Conservation (phyloP, 352 stramenopile species). For the Albugo candida region DNA sequence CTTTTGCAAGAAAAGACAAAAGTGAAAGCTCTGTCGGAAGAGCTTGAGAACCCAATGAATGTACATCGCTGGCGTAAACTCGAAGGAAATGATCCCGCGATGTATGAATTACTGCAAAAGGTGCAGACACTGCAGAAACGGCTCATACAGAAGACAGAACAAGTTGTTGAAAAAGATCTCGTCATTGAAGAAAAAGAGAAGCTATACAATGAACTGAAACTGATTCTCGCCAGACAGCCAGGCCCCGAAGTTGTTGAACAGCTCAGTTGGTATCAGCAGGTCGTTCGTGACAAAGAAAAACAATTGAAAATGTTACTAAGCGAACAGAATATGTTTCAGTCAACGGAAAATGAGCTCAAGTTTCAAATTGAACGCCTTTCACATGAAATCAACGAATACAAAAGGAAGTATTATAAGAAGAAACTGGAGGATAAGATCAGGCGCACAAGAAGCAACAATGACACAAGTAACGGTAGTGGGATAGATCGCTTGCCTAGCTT, state of each 20-base stretch:
- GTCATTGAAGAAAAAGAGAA: conserved; percentile 93
- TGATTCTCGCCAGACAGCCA: conserved; percentile 80
- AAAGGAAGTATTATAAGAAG: conserved; percentile 92
- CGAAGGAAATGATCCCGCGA: conserved; percentile 89
- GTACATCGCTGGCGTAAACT: conserved; percentile 94
- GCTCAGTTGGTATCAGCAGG: conserved; percentile 87
- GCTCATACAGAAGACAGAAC: conserved; percentile 90
- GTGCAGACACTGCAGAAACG: conserved; percentile 90
- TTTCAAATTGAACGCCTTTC: conserved; percentile 88
- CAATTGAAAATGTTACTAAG: conserved; percentile 93
- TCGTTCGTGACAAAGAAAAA: conserved; percentile 90
- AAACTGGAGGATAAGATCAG: conserved; percentile 76
- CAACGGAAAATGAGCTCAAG: conserved; percentile 88
- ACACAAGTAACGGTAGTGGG: conserved; percentile 4
- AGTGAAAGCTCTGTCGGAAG: conserved; percentile 89
- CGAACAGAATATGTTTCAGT: conserved; percentile 95
- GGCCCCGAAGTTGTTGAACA: conserved; percentile 90
- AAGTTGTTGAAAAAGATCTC: conserved; percentile 88
- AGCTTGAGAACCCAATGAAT: conserved; percentile 95
- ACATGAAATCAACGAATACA: conserved; percentile 86
- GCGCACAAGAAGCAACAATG: conserved; percentile 11
- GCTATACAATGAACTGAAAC: conserved; percentile 88
- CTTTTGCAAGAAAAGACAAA: conserved; percentile 91
- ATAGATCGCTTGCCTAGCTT: not conserved
- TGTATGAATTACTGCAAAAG: conserved; percentile 92